Conservation (phyloP, 495 filamentous ascomycete species). For the Trichoderma erinaceum region DNA sequence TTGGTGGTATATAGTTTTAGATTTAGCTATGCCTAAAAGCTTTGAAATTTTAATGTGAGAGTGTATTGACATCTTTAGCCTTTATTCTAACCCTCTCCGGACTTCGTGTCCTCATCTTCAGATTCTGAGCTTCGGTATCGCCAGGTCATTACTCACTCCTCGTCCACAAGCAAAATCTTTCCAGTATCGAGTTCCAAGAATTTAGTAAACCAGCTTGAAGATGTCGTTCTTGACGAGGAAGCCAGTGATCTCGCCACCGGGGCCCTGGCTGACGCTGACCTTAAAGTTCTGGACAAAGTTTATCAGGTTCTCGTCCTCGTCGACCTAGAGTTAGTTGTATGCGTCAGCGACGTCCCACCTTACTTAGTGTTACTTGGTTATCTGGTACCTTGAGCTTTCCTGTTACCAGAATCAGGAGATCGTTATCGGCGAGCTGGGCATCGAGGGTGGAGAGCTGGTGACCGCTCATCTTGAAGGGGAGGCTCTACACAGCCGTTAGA, state of each 20-base stretch:
- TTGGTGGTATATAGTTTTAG: not conserved
- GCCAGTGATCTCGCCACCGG: conserved; percentile 30
- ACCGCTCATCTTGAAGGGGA: conserved; percentile 73
- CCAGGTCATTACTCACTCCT: not conserved
- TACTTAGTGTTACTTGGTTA: not conserved
- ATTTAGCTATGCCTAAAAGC: conserved; percentile 7
- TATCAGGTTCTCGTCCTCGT: conserved; percentile 74
- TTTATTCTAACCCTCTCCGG: not conserved
- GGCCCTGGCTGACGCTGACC: conserved; percentile 54
- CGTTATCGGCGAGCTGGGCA: conserved; percentile 55
- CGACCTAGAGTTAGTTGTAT: conserved; percentile 50
- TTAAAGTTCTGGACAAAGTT: conserved; percentile 83
- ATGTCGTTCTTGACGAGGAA: conserved; percentile 90
- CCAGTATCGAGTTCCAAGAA: conserved; percentile 12
- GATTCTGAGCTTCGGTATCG: not conserved
- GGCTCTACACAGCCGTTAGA: conserved; percentile 39
- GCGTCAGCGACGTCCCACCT: not conserved
- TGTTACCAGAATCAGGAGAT: conserved; percentile 78
- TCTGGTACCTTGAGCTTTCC: conserved; percentile 73
- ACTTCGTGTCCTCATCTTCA: not conserved
- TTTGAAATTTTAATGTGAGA: not conserved
- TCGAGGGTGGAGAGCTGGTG: conserved; percentile 67
- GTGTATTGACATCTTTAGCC: not conserved
- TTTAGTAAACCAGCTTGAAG: conserved; percentile 74
- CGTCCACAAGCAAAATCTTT: not conserved